These are phyloP conservation scores for Nitzschia sp. DNA, from an alignment of 108 stramenopile genomes.

Conservation along the genomic window DNA sequence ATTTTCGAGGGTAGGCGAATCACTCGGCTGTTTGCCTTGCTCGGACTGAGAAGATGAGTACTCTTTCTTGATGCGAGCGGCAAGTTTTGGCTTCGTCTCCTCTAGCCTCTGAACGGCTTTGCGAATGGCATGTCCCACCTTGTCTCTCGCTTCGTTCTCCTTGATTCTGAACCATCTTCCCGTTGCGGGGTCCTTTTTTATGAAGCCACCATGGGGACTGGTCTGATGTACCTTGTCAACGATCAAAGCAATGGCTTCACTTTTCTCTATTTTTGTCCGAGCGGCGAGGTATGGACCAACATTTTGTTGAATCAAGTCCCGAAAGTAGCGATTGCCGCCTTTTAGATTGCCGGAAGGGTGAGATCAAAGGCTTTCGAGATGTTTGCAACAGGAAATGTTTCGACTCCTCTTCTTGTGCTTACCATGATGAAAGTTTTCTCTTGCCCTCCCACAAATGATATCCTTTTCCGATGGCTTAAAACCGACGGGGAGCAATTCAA, in stretches of 20 bases:
- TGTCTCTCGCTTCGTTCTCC: slow-evolving; percentile 22
- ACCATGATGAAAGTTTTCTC: slow-evolving; percentile 26
- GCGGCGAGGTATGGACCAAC: slow-evolving; percentile 14
- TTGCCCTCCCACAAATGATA: slow-evolving; percentile 14
- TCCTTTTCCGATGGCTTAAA: slow-evolving; percentile 14
- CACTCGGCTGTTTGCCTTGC: too few species aligned
- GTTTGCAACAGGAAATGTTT: neutral
- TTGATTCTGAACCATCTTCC: slow-evolving; percentile 18
- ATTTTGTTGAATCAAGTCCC: slow-evolving; percentile 16
- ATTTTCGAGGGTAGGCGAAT: too few species aligned
- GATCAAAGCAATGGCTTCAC: slow-evolving; percentile 11
- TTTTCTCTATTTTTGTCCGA: slow-evolving; percentile 5
- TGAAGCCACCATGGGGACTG: slow-evolving; percentile 13
- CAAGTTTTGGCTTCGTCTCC: slow-evolving; percentile 18
- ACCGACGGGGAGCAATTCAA: neutral
- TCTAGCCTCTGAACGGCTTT: slow-evolving; percentile 22
- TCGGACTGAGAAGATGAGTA: neutral
- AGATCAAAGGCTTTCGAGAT: neutral
- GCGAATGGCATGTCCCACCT: slow-evolving; percentile 25
- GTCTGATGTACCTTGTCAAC: neutral
- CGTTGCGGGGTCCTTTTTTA: slow-evolving; percentile 7
- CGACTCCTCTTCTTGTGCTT: neutral
- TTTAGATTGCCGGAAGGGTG: neutral
- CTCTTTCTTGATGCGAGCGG: slow-evolving; percentile 5
- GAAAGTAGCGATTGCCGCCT: slow-evolving; percentile 19